Percentiles rank a stretch among this genome's conserved stretches.
These are phyloP conservation scores for Eucalyptus pauciflora DNA, from an alignment of 345 rosid species.

Conservation along the genomic window DNA sequence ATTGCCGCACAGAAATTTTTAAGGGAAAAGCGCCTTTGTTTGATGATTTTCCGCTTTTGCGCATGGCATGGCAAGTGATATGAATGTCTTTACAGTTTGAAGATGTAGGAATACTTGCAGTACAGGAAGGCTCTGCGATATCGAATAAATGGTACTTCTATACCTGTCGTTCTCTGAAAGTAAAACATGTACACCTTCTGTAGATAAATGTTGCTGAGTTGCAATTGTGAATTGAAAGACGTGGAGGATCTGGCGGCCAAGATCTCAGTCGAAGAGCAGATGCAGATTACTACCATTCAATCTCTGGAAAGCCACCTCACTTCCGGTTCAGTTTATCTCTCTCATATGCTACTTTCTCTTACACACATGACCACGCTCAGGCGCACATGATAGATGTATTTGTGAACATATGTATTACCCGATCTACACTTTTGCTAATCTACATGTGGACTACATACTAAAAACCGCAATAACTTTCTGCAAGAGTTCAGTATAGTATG, in stretches of 20 bases:
- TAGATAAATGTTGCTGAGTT: background rate
- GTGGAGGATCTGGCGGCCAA: constrained; percentile 76
- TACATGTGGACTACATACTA: too few species aligned
- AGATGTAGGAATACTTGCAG: constrained; percentile 81
- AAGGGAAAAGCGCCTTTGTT: background rate
- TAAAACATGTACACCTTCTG: background rate
- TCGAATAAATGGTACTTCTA: constrained; percentile 54
- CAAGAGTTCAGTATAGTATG: too few species aligned
- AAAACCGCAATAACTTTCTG: too few species aligned
- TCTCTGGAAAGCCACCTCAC: constrained; percentile 45
- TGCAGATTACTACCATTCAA: constrained; percentile 40
- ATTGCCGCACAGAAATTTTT: background rate
- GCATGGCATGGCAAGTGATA: background rate
- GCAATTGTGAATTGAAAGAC: constrained; percentile 12
- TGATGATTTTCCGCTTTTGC: background rate
- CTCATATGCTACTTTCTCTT: background rate
- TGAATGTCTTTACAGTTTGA: background rate
- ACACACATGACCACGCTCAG: background rate
- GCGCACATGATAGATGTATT: background rate
- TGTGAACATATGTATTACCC: background rate
- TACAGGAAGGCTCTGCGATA: constrained; percentile 58
- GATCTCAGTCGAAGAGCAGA: constrained; percentile 61
- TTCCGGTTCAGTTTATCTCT: constrained; percentile 13
- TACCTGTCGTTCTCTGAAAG: background rate
- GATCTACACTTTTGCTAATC: background rate